phyloP scores from a whole-genome alignment of 2,329 filamentous ascomycete species.

The Ascochyta lentis region DNA sequence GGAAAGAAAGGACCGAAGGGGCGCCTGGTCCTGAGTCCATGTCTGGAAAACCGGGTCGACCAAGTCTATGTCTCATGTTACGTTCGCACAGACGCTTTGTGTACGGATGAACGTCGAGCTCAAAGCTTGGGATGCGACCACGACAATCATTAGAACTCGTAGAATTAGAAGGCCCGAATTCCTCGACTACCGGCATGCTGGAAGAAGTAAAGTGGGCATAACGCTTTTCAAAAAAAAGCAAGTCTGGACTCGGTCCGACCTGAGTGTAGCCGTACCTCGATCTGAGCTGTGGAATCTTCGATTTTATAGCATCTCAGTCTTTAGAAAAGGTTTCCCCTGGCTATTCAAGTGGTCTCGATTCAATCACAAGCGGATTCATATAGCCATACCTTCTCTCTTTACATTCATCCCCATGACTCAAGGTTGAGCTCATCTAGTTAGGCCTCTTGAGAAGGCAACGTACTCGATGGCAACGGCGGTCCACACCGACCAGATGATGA shows the following conservation, averaged over 20 bases:
- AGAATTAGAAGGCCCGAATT: conserved; percentile 7
- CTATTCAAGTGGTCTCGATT: neutral
- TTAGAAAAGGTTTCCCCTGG: neutral
- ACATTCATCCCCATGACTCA: neutral
- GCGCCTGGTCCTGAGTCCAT: neutral
- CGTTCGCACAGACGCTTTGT: neutral
- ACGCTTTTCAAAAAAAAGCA: neutral
- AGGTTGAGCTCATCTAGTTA: neutral
- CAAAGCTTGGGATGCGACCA: neutral
- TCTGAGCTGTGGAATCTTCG: neutral
- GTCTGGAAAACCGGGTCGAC: neutral
- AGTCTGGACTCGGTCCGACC: neutral
- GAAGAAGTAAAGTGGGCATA: neutral
- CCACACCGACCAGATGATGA: neutral
- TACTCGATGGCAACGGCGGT: neutral
- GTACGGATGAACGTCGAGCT: neutral
- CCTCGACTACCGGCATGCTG: conserved; percentile 6
- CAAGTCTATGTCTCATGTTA: neutral
- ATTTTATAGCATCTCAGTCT: neutral
- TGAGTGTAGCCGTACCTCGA: neutral
- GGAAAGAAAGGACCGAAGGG: neutral
- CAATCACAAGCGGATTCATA: neutral
- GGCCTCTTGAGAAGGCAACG: neutral
- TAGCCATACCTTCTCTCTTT: neutral
- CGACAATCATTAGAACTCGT: neutral